Evolutionary conservation across 768 basidiomycete genomes (phyloP).

Genomic region (Lactarius pseudohatsudake): DNA sequence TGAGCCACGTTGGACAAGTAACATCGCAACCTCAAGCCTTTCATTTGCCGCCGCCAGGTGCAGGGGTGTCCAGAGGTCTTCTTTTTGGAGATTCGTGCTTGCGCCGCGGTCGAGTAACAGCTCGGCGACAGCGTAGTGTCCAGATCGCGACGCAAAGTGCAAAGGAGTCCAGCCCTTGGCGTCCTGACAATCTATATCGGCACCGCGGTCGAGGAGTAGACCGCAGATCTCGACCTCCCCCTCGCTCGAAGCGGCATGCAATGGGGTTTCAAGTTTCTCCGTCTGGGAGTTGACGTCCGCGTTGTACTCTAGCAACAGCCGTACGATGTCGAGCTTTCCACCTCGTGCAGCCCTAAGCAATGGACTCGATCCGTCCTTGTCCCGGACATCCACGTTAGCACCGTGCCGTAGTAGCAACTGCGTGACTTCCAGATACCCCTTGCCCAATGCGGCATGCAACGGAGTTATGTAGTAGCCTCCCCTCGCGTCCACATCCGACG

Average conservation of each 20-base stretch:
- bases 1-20: conserved; percentile 1
- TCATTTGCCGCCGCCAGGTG: background rate
- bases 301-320: background rate
- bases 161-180: background rate
- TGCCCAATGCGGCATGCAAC: background rate
- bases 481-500: background rate
- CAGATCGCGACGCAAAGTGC: background rate
- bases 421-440: background rate
- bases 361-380: background rate
- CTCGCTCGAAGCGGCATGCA: background rate
- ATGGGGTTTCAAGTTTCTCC: background rate
- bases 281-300: conserved; percentile 1
- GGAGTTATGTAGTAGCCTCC: conserved; percentile 1
- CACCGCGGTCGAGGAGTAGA: conserved; percentile 7
- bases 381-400: background rate
- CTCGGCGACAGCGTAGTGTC: background rate
- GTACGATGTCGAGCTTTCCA: background rate
- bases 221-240: background rate
- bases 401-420: background rate
- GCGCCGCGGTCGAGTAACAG: conserved; percentile 7
- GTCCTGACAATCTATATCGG: background rate
- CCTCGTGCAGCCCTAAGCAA: background rate
- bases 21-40: background rate
- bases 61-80: background rate
- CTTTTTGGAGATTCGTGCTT: background rate